Base-by-base conservation (phyloP, 2,329 filamentous ascomycete genomes). In the Ophiostoma sp. region DNA sequence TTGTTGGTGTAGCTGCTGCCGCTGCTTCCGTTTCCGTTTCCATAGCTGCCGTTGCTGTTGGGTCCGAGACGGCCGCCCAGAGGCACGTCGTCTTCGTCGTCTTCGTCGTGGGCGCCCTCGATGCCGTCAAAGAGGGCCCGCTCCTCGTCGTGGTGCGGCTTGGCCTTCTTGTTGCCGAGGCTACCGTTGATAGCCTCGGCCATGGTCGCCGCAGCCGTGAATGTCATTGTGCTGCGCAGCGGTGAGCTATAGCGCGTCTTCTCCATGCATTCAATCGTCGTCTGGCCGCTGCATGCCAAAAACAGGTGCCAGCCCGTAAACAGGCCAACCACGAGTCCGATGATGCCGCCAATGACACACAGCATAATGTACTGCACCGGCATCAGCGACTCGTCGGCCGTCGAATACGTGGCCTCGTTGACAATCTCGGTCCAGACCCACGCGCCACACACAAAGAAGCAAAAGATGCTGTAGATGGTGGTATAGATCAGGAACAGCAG, bases 231-330 rank as follows among this genome's bases (percentile, higher is more conserved):
- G 77, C 88, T 88, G 70, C 90, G 86, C 72, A 97, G 78, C 0
- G 93, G 92, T 11, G 91, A 93, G 8, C 97, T 85, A 79, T 99
- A 99, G 70, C 95, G 87, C 1, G 94, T 98, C 83, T 95, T 97
- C 80, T 99, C 95, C 72, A 99, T 82, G 76, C 91, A 96, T 79
- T 99, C 95, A 71, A 99, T 97, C 3, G 95, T 99, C 0, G 95
- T 99, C 79, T 96, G 89, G 3, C 92, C 93, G 35, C 86, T 86
- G 69, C 86, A 81, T 1, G 92, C 92, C 1, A 99, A 85, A 78
- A 91, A 87, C 70, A 98, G 85, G 82, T 99, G 95, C 94, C 95
- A 99, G 1, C 82, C 86, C 0, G 94, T 97, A 77, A 99, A 99
- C 0, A 92, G 93, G 15, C 89, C 89, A 27, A 99, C 84, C 1